A percentile compares a stretch with the other conserved stretches of the same genome.
Conservation (phyloP, 2,329 filamentous ascomycete genomes). For the Aureobasidium sp. region DNA sequence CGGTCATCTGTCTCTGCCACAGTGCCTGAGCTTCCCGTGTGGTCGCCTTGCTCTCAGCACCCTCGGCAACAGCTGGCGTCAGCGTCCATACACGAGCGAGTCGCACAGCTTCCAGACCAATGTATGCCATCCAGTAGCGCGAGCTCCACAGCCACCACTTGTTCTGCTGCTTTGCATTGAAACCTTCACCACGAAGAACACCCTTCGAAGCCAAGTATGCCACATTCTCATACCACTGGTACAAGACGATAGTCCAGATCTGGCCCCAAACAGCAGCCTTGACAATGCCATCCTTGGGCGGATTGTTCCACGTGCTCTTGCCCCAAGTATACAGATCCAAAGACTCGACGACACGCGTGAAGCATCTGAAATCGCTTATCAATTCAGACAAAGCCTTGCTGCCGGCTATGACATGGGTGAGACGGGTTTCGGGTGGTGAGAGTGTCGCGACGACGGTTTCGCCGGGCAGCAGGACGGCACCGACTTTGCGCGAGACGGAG, state of each 20-base stretch:
- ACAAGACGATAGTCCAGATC: constrained; percentile 59
- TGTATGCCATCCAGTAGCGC: constrained; percentile 72
- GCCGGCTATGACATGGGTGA: constrained; percentile 30
- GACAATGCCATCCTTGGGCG: constrained; percentile 39
- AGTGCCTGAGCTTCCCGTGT: constrained; percentile 21
- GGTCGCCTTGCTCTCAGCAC: constrained; percentile 37
- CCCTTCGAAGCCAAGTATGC: constrained; percentile 70
- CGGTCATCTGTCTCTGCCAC: constrained; percentile 18
- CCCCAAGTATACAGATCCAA: constrained; percentile 67
- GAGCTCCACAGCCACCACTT: constrained; percentile 65
- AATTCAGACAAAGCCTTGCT: constrained; percentile 52
- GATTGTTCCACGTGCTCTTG: constrained; percentile 34
- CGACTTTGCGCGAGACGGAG: constrained; percentile 33
- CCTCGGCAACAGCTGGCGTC: constrained; percentile 25
- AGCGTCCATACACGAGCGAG: constrained; percentile 45
- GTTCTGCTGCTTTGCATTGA: constrained; percentile 40
- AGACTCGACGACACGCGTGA: constrained; percentile 69
- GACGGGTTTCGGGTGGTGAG: constrained; percentile 28
- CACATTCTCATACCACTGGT: constrained; percentile 76
- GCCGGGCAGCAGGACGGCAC: constrained; percentile 34
- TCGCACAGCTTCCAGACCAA: constrained; percentile 66
- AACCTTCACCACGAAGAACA: constrained; percentile 46
- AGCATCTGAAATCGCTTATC: constrained; percentile 64
- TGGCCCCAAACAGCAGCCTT: constrained; percentile 58
- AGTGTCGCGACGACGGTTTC: constrained; percentile 36